These are phyloP conservation scores for Fusarium longipes DNA, from an alignment of 2,329 filamentous ascomycete genomes.

Conservation along the genomic window DNA sequence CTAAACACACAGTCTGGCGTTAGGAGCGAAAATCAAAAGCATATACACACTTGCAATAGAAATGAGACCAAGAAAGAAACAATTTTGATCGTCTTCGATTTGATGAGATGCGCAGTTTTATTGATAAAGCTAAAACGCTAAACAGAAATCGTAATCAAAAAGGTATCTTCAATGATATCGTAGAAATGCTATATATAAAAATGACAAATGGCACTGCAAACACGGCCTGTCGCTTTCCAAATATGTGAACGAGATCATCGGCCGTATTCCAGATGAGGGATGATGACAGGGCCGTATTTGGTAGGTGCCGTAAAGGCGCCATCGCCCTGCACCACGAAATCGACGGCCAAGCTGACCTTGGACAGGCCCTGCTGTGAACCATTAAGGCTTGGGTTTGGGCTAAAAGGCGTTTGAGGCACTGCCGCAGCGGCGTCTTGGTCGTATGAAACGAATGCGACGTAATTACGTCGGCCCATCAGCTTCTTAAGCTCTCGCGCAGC, in stretches of 20 bases:
- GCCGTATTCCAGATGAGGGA: constrained; percentile 85
- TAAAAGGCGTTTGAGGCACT: constrained; percentile 52
- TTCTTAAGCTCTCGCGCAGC: constrained; percentile 84
- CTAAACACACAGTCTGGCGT: constrained; percentile 49
- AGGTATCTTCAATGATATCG: constrained; percentile 43
- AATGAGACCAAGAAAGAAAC: constrained; percentile 29
- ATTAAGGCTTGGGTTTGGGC: constrained; percentile 52
- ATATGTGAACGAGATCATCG: constrained; percentile 40
- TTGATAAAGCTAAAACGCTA: background rate
- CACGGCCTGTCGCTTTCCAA: background rate
- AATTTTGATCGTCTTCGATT: constrained; percentile 1
- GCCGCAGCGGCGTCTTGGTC: constrained; percentile 79
- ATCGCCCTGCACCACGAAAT: constrained; percentile 97
- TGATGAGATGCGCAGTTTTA: background rate
- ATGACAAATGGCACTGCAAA: constrained; percentile 4
- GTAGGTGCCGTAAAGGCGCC: constrained; percentile 83
- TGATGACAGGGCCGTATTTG: constrained; percentile 96
- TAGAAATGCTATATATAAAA: constrained; percentile 35
- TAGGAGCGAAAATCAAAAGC: constrained; percentile 22
- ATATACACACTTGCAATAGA: constrained; percentile 29
- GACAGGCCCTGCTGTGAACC: constrained; percentile 60
- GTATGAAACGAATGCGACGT: constrained; percentile 92
- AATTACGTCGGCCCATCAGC: constrained; percentile 93
- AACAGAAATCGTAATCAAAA: constrained; percentile 19
- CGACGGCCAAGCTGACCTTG: constrained; percentile 87